A percentile compares a stretch with the other conserved stretches of the same genome.
Evolutionary conservation across 2,329 filamentous ascomycete species (phyloP).

Genomic region (Cercospora berteroae): DNA sequence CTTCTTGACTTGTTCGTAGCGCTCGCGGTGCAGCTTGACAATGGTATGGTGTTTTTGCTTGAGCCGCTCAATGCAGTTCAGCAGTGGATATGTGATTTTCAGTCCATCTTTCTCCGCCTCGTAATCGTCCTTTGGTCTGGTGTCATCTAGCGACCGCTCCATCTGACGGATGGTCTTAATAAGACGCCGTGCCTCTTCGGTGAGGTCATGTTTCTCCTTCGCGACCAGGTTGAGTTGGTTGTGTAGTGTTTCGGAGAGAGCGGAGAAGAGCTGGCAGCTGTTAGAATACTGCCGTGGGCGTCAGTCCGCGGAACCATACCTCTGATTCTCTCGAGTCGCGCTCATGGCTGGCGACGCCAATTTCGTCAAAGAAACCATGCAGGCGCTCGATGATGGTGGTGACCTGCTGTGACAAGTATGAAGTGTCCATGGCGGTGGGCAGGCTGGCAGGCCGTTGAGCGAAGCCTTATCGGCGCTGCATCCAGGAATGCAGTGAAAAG

Average conservation of each 20-base stretch:
- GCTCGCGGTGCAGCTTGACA: slow-evolving; percentile 79
- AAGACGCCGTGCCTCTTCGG: slow-evolving; percentile 83
- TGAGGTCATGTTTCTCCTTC: slow-evolving; percentile 83
- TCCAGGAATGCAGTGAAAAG: slow-evolving; percentile 8
- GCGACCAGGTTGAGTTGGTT: slow-evolving; percentile 84
- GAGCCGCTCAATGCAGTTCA: slow-evolving; percentile 71
- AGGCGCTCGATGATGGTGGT: slow-evolving; percentile 90
- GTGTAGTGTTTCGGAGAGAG: slow-evolving; percentile 86
- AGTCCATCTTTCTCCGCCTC: slow-evolving; percentile 66
- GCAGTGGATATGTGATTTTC: slow-evolving; percentile 78
- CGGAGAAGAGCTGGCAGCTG: slow-evolving; percentile 71
- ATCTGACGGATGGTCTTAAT: slow-evolving; percentile 88
- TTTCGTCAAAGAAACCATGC: slow-evolving; percentile 94
- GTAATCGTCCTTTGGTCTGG: slow-evolving; percentile 62
- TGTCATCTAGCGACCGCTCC: slow-evolving; percentile 83
- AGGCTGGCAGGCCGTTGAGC: slow-evolving; percentile 9
- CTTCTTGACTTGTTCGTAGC: slow-evolving; percentile 94
- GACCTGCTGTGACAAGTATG: slow-evolving; percentile 91
- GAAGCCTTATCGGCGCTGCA: slow-evolving; percentile 8
- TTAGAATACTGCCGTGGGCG: slow-evolving; percentile 13
- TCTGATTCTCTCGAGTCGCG: slow-evolving; percentile 85
- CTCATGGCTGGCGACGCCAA: slow-evolving; percentile 91
- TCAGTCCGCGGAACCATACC: slow-evolving; percentile 54
- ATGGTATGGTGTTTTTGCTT: slow-evolving; percentile 84
- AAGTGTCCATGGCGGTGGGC: slow-evolving; percentile 69